Evolutionary conservation across 371 early-diverging fungal genomes (phyloP), one percentile per base, ranked within the genome.

Genomic region (Lichtheimia ornata): DNA sequence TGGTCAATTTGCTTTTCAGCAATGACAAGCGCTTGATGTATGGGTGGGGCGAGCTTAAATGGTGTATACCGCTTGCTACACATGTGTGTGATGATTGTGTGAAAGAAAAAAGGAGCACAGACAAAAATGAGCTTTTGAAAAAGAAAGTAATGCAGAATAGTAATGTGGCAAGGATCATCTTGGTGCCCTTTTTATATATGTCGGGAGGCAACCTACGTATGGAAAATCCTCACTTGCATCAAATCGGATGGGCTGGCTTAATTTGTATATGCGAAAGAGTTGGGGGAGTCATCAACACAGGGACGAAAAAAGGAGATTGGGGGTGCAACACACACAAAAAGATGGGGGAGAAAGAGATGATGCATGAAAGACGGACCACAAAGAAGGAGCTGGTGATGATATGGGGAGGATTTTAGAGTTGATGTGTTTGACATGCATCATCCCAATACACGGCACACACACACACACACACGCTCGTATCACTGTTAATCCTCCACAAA

Each of bases 11-110:
- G 61, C 18, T 59, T 24, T 22, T 63, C 66, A 45, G 49, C 13
- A 40, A 59, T 45, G 18, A 69, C 57, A 4, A 28, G 30, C 14
- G 69, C 69, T 41, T 62, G 58, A 22, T 59, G 58, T 52, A 69
- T 65, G 22, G 52, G 49, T 42, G 69, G 69, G 18, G 69, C 69
- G 9, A 69, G 59, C 41, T 69, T 69, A 40, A 69, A 59, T 35
- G 35, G 35, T 35, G 35, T 35, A 35, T 59, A 59, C 22, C 18
- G 13, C 24, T 59, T n/a, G 4, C 18, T 22, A 35, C 15, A 18
- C 25, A 28, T 35, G 35, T 35, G 35, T 35, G 35, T 4, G 11
- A 35, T 35, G 4, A 35, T 9, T 2, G 14, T 20, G 20, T 15
- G 27, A 40, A 17, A 24, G 52, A 52, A n/a, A 14, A 52, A 41